Conservation (phyloP, 345 rosid genomes). For the Acer negundo region DNA sequence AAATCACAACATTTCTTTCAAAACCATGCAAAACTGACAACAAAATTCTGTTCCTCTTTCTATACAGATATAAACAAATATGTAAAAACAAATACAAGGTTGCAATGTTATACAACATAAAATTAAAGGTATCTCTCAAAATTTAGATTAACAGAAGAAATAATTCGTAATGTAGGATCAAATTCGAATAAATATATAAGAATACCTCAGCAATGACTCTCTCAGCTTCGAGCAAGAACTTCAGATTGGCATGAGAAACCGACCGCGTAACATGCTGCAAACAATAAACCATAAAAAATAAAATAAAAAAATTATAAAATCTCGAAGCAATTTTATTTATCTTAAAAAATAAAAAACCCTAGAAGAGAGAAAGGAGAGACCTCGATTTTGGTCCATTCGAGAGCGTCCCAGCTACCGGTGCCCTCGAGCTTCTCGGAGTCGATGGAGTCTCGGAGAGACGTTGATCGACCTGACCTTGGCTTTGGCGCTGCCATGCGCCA, state of each 20-base stretch:
- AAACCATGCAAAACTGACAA: background rate
- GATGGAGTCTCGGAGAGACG: conserved; percentile 49
- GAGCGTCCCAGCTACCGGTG: conserved; percentile 79
- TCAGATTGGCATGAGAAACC: conserved; percentile 51
- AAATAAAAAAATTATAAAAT: background rate
- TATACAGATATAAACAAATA: background rate
- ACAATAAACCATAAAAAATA: conserved; percentile 7
- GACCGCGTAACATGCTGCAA: conserved; percentile 53
- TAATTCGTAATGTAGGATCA: background rate
- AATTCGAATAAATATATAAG: background rate
- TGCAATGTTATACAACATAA: background rate
- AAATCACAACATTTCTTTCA: background rate
- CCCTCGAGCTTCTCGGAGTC: conserved; percentile 72
- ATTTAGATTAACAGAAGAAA: background rate
- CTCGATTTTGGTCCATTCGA: conserved; percentile 84
- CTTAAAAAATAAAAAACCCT: conserved; percentile 15
- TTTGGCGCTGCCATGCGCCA: conserved; percentile 53
- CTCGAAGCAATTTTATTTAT: background rate
- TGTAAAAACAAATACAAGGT: background rate
- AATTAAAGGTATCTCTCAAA: background rate
- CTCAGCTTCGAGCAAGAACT: conserved; percentile 78
- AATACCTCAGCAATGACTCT: conserved; percentile 61
- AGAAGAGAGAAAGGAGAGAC: conserved; percentile 33
- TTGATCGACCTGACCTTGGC: conserved; percentile 39
- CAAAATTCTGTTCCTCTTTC: background rate